Evolutionary conservation across 495 filamentous ascomycete genomes (phyloP), one percentile per base, ranked within the genome.

Genomic region (Penicillium goetzii): DNA sequence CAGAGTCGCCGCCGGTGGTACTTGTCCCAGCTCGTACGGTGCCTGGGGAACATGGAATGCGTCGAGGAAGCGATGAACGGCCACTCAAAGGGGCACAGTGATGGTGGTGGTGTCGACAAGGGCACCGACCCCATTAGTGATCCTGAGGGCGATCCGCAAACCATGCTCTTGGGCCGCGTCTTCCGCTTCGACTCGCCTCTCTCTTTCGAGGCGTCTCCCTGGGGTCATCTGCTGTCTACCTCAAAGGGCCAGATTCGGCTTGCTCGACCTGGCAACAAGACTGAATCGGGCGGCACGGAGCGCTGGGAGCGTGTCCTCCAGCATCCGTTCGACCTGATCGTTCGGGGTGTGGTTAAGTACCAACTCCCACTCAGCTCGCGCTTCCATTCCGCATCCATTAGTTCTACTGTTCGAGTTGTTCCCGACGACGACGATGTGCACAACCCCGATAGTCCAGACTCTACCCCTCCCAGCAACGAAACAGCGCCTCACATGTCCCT

Each of bases 291-390:
- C 26, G 95, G 95, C 19, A 89, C 87, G 0, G 91, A 92, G 73
- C 86, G 94, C 57, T 99, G 95, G 95, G 93, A 97, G 73, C 84
- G 86, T 49, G 92, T 98, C 30, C 77, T 98, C 30, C 83, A 93
- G 68, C 88, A 97, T 76, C 90, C 93, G 34, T 99, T 98, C 64
- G 91, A 96, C 60, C 80, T 99, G 56, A 92, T 97, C 61, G 86
- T 98, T 32, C 87, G 93, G 56, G 95, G 95, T 40, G 88, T 93
- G 8, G 76, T 99, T 68, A 91, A 91, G 72, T 99, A 99, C 70
- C 88, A 90, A 32, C 80, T 97, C 21, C 95, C 95, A 12, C 80
- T 99, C 56, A 93, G 85, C 68, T 88, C 88, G 36, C 85, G 84
- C 41, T 80, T 86, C 53, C 80, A 87, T 64, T 83, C 81, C 0